Base-by-base conservation (phyloP, 306 rosid species). In the Inga laurina region DNA sequence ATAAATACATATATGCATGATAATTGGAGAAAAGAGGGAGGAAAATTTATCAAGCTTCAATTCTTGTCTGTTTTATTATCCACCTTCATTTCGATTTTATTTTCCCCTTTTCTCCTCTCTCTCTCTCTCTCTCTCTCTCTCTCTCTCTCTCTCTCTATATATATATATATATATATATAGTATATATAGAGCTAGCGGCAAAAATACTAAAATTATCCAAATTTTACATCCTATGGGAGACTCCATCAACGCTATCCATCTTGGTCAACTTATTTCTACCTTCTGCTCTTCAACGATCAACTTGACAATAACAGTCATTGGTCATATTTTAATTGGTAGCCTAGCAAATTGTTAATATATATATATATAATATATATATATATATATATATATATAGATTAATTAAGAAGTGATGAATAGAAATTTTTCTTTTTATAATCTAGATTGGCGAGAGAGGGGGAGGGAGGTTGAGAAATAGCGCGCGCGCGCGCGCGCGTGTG, bases 21-120 rank as follows among this genome's bases (percentile, higher is more conserved):
- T 69, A 8, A 69, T 64, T 27, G 39, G 37, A 32, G 8, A 14
- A 30, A 30, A 4, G 69, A 57, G 81, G 27, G 22, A 27, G 45
- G 39, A 57, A 39, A 82, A 79, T 83, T 44, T 65, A 78, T 84
- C 75, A 82, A 85, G 77, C 83, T 75, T 89, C 30, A 27, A 27
- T 27, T 27, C 64, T 83, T 79, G 87, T 83, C 85, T 27, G 82
- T 81, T 77, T 73, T 80, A 81, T 59, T 70, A 76, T n/a, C 81
- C 81, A 35, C 83, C 52, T 81, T 76, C 14, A 59, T 59, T 22
- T 66, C 77, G 77, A 80, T 65, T 84, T 86, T 74, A 71, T 81
- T 75, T 70, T 82, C 35, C 83, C 76, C 14, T 24, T 21, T 8
- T 18, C 24, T 52, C 43, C 3, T 6, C 24, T 56, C 10, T 56